These are phyloP conservation scores for Apiospora phragmitis DNA, from an alignment of 2,329 filamentous ascomycete species.

Conservation along the genomic window DNA sequence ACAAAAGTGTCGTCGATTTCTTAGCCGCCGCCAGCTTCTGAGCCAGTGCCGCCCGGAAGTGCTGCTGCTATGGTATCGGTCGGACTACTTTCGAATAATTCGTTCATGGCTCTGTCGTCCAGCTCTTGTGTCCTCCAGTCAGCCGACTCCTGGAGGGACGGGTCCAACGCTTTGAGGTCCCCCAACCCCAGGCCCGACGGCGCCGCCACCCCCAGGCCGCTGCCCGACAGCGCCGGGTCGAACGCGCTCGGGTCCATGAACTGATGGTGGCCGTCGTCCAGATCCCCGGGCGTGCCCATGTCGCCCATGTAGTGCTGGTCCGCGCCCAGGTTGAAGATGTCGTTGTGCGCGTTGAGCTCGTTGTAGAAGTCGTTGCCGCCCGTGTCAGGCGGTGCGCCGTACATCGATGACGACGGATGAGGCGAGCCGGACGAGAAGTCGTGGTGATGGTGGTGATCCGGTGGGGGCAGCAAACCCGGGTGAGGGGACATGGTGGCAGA, in stretches of 20 bases:
- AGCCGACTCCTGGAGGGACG: background rate
- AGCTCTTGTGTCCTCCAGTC: background rate
- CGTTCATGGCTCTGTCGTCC: background rate
- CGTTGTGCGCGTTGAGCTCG: background rate
- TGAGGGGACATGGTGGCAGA: slow-evolving; percentile 1
- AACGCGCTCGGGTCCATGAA: slow-evolving; percentile 6
- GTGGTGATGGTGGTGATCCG: background rate
- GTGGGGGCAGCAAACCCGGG: background rate
- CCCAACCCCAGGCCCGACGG: background rate
- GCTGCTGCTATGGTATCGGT: background rate
- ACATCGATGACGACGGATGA: background rate
- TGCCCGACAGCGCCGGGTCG: slow-evolving; percentile 5
- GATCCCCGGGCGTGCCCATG: background rate
- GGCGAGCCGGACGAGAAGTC: background rate
- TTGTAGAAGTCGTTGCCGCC: slow-evolving; percentile 9
- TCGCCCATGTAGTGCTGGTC: background rate
- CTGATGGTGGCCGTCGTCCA: background rate
- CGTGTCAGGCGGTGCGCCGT: background rate
- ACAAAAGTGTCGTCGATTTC: background rate
- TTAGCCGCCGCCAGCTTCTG: background rate
- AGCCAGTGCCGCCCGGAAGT: background rate
- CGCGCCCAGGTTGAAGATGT: background rate
- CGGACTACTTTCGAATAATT: background rate
- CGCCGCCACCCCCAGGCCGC: background rate
- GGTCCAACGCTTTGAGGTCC: background rate